Base-by-base conservation (phyloP, 257 asterid species). In the Voacanga thouarsii region DNA sequence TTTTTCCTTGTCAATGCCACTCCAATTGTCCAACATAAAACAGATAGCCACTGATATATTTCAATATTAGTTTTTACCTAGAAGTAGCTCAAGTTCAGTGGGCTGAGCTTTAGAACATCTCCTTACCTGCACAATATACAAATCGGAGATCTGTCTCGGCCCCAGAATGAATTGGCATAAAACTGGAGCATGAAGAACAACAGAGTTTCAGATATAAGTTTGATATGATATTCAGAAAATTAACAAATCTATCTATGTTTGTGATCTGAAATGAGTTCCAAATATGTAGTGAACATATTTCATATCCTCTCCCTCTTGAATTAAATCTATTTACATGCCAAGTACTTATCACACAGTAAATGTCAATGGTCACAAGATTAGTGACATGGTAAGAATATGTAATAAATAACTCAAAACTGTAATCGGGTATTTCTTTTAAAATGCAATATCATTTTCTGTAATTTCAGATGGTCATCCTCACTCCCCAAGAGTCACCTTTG, bases 101-200 rank as follows among this genome's bases (percentile, higher is more conserved):
- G 79, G 60, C 64, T 30, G 74, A 66, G 82, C 75, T 21, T 28
- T 23, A 72, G 75, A 72, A 26, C 24, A 65, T 79, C 55, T 53
- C 71, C 81, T 82, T 83, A 89, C 99, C 97, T 60, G 99, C 99
- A 84, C 99, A 96, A 82, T 81, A 96, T 80, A 96, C 93, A 82
- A 96, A 96, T 69, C 98, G 91, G 60, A 96, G 96, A 90, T 96
- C 99, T 78, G 86, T 85, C 91, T 96, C 99, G 69, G 95, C 99
- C 78, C 99, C 98, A 39, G 87, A 83, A 83, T 93, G 97, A 86
- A 84, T 88, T 55, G 99, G 97, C 96, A 90, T 89, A 89, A 90
- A 96, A 85, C 99, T 96, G 91, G 68, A 80, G 82, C 44, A 76
- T 12, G 71, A 1, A 67, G 74, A 74, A 72, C 30, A 77, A 24